A percentile compares a stretch with the other conserved stretches of the same genome.
Conservation (phyloP, 176 grass and related monocot genomes). For the Metroxylon sagu region DNA sequence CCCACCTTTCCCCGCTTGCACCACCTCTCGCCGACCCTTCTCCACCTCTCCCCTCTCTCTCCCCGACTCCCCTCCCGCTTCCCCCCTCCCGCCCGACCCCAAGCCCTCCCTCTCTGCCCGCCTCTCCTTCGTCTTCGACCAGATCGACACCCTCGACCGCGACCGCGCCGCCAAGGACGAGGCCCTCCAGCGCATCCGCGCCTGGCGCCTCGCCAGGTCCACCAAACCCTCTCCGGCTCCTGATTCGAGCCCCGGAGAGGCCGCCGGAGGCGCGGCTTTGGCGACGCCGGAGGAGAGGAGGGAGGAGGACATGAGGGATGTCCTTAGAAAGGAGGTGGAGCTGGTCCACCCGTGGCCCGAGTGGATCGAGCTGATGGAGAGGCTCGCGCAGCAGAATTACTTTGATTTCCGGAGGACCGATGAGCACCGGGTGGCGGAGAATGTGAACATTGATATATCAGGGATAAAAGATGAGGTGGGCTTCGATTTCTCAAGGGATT, state of each 20-base stretch:
- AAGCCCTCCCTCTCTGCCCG: slow-evolving; percentile 75
- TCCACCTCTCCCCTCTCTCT: not conserved
- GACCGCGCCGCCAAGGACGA: slow-evolving; percentile 58
- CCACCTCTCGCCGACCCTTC: not conserved
- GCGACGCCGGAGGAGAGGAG: slow-evolving; percentile 6
- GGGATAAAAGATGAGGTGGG: slow-evolving; percentile 48
- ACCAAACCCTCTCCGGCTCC: too few relatives aligned
- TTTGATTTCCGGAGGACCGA: slow-evolving; percentile 45
- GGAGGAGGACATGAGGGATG: slow-evolving; percentile 41
- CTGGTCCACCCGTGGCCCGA: slow-evolving; percentile 95
- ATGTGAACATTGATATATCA: slow-evolving; percentile 52
- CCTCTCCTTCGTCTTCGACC: slow-evolving; percentile 93
- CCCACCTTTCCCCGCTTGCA: not conserved
- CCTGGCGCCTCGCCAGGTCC: too few relatives aligned
- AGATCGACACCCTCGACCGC: slow-evolving; percentile 67
- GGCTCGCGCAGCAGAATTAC: slow-evolving; percentile 65
- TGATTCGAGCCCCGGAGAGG: not conserved
- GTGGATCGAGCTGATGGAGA: slow-evolving; percentile 92
- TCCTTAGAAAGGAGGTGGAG: slow-evolving; percentile 68
- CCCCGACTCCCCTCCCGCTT: slow-evolving; percentile 12
- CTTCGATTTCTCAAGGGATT: slow-evolving; percentile 77
- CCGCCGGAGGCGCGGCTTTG: not conserved
- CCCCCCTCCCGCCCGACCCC: slow-evolving; percentile 16
- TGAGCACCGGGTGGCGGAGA: slow-evolving; percentile 33
- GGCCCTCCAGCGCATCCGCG: slow-evolving; percentile 71